phyloP scores from a whole-genome alignment of 148 eudicot genomes.

The Bassia scoparia region DNA sequence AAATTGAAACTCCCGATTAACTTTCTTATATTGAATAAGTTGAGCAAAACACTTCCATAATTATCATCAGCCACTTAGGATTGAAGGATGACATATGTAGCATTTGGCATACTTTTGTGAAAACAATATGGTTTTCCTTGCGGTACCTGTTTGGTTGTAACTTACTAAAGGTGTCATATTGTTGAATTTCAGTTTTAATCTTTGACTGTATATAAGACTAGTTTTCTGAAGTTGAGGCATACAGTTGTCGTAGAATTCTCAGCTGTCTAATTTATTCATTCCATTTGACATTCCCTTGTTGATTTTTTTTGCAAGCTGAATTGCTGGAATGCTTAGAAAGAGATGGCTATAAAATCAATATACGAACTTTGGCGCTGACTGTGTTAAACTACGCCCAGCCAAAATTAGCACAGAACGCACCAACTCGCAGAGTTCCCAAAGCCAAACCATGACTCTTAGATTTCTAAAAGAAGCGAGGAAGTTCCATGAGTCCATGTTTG shows the following conservation, averaged over 20 bases:
- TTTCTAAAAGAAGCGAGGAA: conserved; percentile 1
- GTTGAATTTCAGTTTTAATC: too few species aligned
- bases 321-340: conserved; percentile 83
- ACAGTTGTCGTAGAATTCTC: background rate
- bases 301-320: conserved; percentile 50
- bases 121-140: background rate
- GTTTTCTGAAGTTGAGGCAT: too few species aligned
- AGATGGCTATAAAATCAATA: conserved; percentile 87
- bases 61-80: too few species aligned
- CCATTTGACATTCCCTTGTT: background rate
- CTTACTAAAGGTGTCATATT: too few species aligned
- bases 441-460: background rate
- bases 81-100: too few species aligned
- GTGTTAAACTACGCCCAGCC: conserved; percentile 29
- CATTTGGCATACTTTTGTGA: background rate
- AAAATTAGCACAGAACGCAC: background rate
- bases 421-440: background rate
- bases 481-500: background rate
- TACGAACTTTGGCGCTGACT: conserved; percentile 93
- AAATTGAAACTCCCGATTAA: too few species aligned
- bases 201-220: too few species aligned
- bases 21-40: too few species aligned
- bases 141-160: background rate
- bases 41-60: too few species aligned
- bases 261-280: background rate